Percentiles rank a stretch among this genome's conserved stretches.
Conservation (phyloP, 495 filamentous ascomycete genomes). For the Cercophora samala region DNA sequence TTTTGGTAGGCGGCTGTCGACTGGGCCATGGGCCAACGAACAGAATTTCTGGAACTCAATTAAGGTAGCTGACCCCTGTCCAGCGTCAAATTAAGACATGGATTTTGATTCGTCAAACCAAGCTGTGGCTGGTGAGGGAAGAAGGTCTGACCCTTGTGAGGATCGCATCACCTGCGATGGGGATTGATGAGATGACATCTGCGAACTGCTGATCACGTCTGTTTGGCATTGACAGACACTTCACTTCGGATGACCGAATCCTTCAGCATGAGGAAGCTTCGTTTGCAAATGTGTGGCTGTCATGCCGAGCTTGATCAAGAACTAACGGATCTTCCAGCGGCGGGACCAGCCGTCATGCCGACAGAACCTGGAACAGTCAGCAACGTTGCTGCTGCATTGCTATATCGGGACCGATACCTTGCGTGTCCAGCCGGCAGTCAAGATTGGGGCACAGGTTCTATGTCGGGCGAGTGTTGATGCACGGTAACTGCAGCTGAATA, state of each 20-base stretch:
- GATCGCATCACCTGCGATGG: background rate
- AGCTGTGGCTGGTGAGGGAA: background rate
- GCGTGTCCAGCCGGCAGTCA: background rate
- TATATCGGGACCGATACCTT: slow-evolving; percentile 6
- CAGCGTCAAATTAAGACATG: background rate
- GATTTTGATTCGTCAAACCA: slow-evolving; percentile 6
- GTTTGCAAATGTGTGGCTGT: too few species aligned
- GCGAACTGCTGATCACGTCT: background rate
- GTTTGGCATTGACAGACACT: background rate
- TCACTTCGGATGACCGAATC: background rate
- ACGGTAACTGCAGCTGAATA: background rate
- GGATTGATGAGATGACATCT: background rate
- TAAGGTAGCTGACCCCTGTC: slow-evolving; percentile 2
- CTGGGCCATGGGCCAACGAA: background rate
- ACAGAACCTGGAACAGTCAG: background rate
- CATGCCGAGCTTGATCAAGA: too few species aligned
- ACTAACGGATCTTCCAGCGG: slow-evolving; percentile 4
- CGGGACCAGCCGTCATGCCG: slow-evolving; percentile 5
- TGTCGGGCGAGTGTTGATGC: background rate
- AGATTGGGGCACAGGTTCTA: background rate
- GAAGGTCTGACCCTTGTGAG: background rate
- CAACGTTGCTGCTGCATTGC: background rate
- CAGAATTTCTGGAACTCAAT: slow-evolving; percentile 1
- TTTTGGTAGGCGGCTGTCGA: background rate
- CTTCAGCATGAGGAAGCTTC: too few species aligned